Evolutionary conservation across 495 filamentous ascomycete species (phyloP), one percentile per base, ranked within the genome.

Genomic region (Penicillium psychrofluorescens): DNA sequence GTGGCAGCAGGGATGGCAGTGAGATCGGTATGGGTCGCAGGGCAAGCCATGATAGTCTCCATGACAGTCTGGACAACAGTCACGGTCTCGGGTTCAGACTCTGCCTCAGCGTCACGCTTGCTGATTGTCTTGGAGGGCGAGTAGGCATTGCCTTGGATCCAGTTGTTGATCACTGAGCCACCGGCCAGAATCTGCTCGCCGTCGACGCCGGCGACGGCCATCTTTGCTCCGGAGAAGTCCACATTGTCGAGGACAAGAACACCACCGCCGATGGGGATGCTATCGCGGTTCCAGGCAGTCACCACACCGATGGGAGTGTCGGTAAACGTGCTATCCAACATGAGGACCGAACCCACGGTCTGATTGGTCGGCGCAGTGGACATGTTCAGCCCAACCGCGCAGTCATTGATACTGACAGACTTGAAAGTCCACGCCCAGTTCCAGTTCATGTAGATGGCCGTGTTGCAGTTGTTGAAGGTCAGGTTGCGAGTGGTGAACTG

Each of bases 401-500:
- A 90, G 65, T 88, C 84, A 62, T 87, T 85, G 72, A 97, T 86
- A 11, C 69, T 75, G 36, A 95, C 54, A 13, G 79, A 85, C 60
- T 94, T 89, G 68, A 92, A 80, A 42, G 80, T 83, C 85, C 89
- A 97, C 8, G 83, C 78, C 91, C 89, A 95, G 66, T 90, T 85
- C 90, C 88, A 95, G 74, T 91, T 90, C 85, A 90, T 86, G 69
- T 77, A 92, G 46, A 95, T 61, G 41, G 86, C 88, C 15, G 90
- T 95, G 55, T 89, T 75, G 68, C 87, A 92, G 64, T 80, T 77
- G 56, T 90, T 92, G 76, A 95, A 95, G 29, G 75, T 85, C 56
- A 96, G 53, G 67, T 96, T 96, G 47, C 90, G 85, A 43, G 84
- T 90, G 6, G 91, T 94, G 64, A 92, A 96, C 62, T 97, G 91